Evolutionary conservation across 768 basidiomycete genomes (phyloP).

Genomic region (Rickenella mellea): DNA sequence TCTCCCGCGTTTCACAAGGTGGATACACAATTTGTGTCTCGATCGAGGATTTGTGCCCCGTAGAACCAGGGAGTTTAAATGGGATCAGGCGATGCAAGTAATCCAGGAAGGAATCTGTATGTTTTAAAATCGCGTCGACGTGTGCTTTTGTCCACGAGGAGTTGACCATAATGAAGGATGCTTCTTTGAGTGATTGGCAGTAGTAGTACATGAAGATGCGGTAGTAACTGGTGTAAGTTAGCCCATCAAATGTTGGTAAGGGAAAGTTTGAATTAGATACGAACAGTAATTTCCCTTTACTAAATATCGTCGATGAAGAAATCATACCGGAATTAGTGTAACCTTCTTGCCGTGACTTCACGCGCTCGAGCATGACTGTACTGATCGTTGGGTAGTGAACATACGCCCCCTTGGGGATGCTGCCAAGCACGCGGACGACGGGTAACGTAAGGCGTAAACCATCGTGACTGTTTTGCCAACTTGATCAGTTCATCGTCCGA

Average conservation of each 20-base stretch:
- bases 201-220: constrained; percentile 81
- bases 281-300: constrained; percentile 55
- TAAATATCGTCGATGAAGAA: constrained; percentile 45
- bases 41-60: too few relatives aligned
- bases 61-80: constrained; percentile 20
- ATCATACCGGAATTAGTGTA: constrained; percentile 55
- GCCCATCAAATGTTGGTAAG: not conserved
- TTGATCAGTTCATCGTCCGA: constrained; percentile 5
- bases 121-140: constrained; percentile 60
- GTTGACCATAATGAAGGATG: constrained; percentile 85
- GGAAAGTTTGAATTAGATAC: constrained; percentile 13
- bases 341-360: constrained; percentile 44
- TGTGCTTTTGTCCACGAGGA: constrained; percentile 92
- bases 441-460: constrained; percentile 94
- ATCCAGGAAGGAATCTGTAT: constrained; percentile 42
- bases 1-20: constrained; percentile 78
- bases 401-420: constrained; percentile 78
- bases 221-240: constrained; percentile 66
- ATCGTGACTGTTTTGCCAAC: constrained; percentile 64
- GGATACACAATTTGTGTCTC: constrained; percentile 93
- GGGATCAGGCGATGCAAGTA: constrained; percentile 24
- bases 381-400: constrained; percentile 97
- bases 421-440: constrained; percentile 51
- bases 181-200: constrained; percentile 57
- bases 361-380: constrained; percentile 84